Evolutionary conservation across 2,329 filamentous ascomycete species (phyloP), one percentile per base, ranked within the genome.

Genomic region (Aspergillus pseudoglaucus): DNA sequence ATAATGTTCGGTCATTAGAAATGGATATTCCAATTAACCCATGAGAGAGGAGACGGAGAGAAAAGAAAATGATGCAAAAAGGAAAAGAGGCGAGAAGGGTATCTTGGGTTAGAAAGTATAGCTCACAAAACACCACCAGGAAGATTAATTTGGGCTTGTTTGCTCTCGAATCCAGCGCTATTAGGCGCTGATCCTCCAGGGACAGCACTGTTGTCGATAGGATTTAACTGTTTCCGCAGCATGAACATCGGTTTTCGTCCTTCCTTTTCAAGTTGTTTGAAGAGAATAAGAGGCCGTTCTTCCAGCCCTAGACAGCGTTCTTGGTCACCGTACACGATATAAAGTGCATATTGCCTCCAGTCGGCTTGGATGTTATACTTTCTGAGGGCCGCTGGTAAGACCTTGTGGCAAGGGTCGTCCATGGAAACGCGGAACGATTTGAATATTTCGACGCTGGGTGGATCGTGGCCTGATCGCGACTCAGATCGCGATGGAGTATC

Each of bases 191-290:
- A 58, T 3, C 59, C 58, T 9, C 52, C 54, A n/a, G 51, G 43
- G 45, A 58, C 52, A 25, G 58, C 56, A 46, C 55, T 59, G 27
- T 56, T 57, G 8, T 77, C 75, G 30, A 69, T 62, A 3, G 75
- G 69, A 46, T 79, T 77, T n/a, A 80, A 78, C 56, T 84, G 77
- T 56, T 79, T 79, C 46, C 93, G 77, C 48, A 98, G 75, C 93
- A 98, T 98, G 64, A 98, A 98, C 93, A 97, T 97, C 18, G 93
- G 93, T 67, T 97, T 98, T 71, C 94, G 87, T 42, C 93, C 93
- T 73, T 97, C 93, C 67, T 90, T 90, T 65, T 97, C 90, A 48
- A 98, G 75, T 66, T 97, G 90, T 72, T 98, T 98, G 73, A 98
- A 98, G 53, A 98, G 72, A 53, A 96, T 94, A 49, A 98, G 74